phyloP scores from a whole-genome alignment of 768 basidiomycete species.

The Albatrellus ellisii region DNA sequence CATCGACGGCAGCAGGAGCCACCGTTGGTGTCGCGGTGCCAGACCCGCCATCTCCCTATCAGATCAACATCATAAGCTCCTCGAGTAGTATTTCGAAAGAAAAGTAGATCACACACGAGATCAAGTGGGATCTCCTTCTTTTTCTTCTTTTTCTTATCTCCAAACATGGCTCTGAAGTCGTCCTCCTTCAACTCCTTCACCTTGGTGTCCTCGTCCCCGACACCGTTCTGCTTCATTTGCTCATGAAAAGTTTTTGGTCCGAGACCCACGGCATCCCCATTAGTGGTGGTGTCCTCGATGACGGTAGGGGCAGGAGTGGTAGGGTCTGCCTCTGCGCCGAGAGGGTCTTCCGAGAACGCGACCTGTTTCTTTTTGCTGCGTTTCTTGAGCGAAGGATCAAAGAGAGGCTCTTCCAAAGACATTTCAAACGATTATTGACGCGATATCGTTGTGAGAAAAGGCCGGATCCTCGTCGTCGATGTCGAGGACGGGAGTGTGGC shows the following conservation, averaged over 20 bases:
- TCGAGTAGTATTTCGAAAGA: background rate
- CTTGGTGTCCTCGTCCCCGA: constrained; percentile 19
- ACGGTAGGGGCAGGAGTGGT: constrained; percentile 68
- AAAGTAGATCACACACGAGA: constrained; percentile 37
- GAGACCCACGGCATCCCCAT: constrained; percentile 64
- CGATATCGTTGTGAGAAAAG: background rate
- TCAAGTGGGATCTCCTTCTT: constrained; percentile 82
- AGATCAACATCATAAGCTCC: background rate
- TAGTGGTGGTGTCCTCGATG: constrained; percentile 53
- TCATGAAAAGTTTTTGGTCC: constrained; percentile 67
- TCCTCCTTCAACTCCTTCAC: constrained; percentile 43
- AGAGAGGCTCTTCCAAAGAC: constrained; percentile 63
- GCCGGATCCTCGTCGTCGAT: constrained; percentile 8
- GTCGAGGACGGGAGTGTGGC: constrained; percentile 2
- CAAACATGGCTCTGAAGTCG: constrained; percentile 76
- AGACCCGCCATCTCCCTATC: constrained; percentile 48
- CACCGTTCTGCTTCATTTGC: constrained; percentile 44
- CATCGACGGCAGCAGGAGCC: constrained; percentile 34
- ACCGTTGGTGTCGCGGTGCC: constrained; percentile 46
- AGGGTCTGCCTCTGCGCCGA: constrained; percentile 72
- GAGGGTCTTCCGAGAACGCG: constrained; percentile 74
- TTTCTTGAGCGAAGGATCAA: constrained; percentile 69
- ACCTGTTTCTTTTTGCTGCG: constrained; percentile 84
- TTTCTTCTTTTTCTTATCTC: constrained; percentile 90
- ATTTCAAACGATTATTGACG: no score